Evolutionary conservation across 768 basidiomycete genomes (phyloP).

Genomic region (Kondoa malvinella): DNA sequence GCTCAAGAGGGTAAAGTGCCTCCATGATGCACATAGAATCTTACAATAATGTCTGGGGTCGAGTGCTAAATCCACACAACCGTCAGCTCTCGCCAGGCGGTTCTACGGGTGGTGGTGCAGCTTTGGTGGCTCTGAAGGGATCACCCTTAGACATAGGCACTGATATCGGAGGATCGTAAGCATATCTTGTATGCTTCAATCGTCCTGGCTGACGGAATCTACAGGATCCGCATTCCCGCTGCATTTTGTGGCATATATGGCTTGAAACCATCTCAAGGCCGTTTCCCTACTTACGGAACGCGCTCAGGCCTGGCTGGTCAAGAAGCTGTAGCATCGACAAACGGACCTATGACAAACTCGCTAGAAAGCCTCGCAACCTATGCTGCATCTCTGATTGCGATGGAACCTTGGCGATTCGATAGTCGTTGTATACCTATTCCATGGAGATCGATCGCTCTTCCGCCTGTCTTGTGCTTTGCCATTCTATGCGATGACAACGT

Average conservation of each 20-base stretch:
- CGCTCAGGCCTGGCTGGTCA: not conserved
- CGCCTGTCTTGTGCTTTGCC: not conserved
- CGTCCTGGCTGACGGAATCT: too few relatives aligned
- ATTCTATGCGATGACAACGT: not conserved
- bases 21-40: conserved; percentile 38
- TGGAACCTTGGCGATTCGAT: not conserved
- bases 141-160: not conserved
- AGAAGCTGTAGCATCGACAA: not conserved
- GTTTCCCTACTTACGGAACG: not conserved
- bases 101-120: conserved; percentile 64
- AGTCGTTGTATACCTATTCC: not conserved
- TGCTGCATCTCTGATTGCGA: not conserved
- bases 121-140: conserved; percentile 6
- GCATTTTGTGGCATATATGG: not conserved
- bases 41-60: conserved; percentile 59
- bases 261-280: not conserved
- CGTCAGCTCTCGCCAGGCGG: conserved; percentile 58
- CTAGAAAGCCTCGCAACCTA: not conserved
- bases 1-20: too few relatives aligned
- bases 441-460: not conserved
- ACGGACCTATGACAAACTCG: not conserved
- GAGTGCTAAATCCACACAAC: conserved; percentile 63
- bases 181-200: too few relatives aligned
- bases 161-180: not conserved
- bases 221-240: not conserved